These are phyloP conservation scores for Stylosanthes scabra DNA, from an alignment of 331 rosid genomes.

Conservation along the genomic window DNA sequence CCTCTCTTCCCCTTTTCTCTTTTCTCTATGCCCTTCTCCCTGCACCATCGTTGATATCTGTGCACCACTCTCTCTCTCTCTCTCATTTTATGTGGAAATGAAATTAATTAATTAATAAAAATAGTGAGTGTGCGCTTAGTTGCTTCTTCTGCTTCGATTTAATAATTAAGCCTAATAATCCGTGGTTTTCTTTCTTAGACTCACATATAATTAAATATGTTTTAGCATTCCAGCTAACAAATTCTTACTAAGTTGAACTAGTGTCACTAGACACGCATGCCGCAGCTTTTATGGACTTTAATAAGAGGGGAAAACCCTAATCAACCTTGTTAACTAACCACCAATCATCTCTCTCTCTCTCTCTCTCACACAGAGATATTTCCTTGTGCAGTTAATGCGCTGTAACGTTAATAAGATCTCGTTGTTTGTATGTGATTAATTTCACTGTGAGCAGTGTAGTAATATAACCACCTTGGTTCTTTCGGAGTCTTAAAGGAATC, in stretches of 20 bases:
- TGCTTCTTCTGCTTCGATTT: too few species aligned
- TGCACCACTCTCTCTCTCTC: neutral
- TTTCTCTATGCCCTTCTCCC: neutral
- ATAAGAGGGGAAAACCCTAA: constrained; percentile 43
- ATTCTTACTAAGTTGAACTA: neutral
- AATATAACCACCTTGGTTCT: neutral
- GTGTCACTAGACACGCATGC: constrained; percentile 24
- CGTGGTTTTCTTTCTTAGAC: too few species aligned
- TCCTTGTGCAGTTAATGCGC: constrained; percentile 37
- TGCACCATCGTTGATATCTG: constrained; percentile 15
- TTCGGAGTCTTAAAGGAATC: neutral
- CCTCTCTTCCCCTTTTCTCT: constrained; percentile 21
- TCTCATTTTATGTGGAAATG: too few species aligned
- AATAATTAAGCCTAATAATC: too few species aligned
- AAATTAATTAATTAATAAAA: too few species aligned
- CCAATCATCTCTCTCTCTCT: neutral
- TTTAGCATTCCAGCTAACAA: neutral
- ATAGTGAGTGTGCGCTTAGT: too few species aligned
- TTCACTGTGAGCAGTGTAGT: constrained; percentile 33
- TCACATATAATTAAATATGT: neutral
- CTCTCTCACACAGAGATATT: neutral
- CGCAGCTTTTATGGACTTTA: constrained; percentile 23
- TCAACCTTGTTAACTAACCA: neutral
- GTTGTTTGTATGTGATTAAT: constrained; percentile 6
- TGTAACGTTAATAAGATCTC: constrained; percentile 12